Conservation (phyloP, 768 basidiomycete genomes). For the Boletus rex-veris region DNA sequence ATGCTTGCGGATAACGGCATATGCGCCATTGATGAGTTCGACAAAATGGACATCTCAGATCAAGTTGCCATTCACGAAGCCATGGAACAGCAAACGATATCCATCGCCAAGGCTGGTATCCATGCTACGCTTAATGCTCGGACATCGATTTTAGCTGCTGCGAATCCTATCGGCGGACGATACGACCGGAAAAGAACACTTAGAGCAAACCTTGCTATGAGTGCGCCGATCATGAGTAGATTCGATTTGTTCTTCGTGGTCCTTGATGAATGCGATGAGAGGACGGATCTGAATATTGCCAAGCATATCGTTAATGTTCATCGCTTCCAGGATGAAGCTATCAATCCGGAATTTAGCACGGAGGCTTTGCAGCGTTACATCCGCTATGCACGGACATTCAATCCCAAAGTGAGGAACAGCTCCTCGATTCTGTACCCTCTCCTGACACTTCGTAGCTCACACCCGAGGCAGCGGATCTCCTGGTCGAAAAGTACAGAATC, state of each 20-base stretch:
- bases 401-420: conserved; percentile 69
- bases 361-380: conserved; percentile 97
- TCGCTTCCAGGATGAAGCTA: conserved; percentile 90
- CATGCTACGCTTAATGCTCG: conserved; percentile 97
- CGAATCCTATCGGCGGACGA: conserved; percentile 94
- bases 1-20: conserved; percentile 99
- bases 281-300: conserved; percentile 89
- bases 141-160: conserved; percentile 95
- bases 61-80: conserved; percentile 99
- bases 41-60: conserved; percentile 99
- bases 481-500: conserved; percentile 93
- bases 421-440: not conserved
- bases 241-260: conserved; percentile 99
- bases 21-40: conserved; percentile 99
- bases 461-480: conserved; percentile 83
- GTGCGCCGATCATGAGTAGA: conserved; percentile 97
- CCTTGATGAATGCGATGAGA: conserved; percentile 93
- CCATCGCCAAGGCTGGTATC: conserved; percentile 98
- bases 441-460: conserved; percentile 61
- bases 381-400: conserved; percentile 95
- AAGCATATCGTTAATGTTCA: conserved; percentile 98
- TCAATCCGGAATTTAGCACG: conserved; percentile 95
- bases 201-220: conserved; percentile 94
- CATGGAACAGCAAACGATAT: conserved; percentile 99
- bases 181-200: conserved; percentile 94